Evolutionary conservation across 208 protist genomes (phyloP).

Genomic region (Borovskyia barvae): DNA sequence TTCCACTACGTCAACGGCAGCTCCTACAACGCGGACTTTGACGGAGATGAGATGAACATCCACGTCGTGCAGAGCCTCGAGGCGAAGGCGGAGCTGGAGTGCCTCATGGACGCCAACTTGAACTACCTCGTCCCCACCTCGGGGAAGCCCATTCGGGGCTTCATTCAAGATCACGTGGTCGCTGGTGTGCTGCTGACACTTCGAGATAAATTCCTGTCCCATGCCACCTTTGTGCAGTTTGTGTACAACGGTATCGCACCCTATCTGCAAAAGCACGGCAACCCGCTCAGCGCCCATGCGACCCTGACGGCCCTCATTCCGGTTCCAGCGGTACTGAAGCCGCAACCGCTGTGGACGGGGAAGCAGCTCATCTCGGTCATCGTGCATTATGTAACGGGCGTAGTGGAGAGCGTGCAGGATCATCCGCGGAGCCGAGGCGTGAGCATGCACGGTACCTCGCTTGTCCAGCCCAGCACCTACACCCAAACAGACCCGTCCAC

Average conservation of each 20-base stretch:
- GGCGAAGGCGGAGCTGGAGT: constrained; percentile 94
- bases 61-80: constrained; percentile 97
- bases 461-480: constrained; percentile 80
- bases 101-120: constrained; percentile 93
- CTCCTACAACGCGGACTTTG: constrained; percentile 99
- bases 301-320: constrained; percentile 80
- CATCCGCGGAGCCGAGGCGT: constrained; percentile 47
- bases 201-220: constrained; percentile 95
- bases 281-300: constrained; percentile 26
- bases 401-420: constrained; percentile 22
- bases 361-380: constrained; percentile 97
- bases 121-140: constrained; percentile 97
- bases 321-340: constrained; percentile 94
- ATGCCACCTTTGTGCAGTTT: constrained; percentile 92
- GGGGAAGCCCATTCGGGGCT: constrained; percentile 98
- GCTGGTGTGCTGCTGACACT: constrained; percentile 96
- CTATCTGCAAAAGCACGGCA: constrained; percentile 69
- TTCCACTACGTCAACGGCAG: constrained; percentile 99
- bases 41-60: constrained; percentile 99
- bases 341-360: constrained; percentile 94
- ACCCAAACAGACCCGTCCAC: constrained; percentile 57
- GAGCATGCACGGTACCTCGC: constrained; percentile 82
- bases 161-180: constrained; percentile 99
- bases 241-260: constrained; percentile 89
- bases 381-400: constrained; percentile 75